Conservation (phyloP, 805 yeast species). For the Sugiyamaella smithiae region DNA sequence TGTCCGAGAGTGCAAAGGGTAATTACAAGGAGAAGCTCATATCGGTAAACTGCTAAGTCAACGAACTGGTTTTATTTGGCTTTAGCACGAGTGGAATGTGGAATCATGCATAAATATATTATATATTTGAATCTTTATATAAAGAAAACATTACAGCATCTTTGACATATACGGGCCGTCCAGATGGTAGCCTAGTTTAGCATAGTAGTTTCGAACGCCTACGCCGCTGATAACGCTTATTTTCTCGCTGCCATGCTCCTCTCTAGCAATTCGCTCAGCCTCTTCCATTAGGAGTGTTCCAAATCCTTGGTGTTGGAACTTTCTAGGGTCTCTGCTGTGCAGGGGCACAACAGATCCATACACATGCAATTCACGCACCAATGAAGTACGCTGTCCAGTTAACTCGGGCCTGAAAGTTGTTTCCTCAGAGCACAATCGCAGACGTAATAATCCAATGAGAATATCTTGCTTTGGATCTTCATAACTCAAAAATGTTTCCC, state of each 20-base stretch:
- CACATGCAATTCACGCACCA: slow-evolving; percentile 96
- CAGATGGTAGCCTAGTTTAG: slow-evolving; percentile 81
- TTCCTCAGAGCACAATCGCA: slow-evolving; percentile 84
- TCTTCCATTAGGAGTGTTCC: slow-evolving; percentile 98
- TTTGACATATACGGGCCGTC: slow-evolving; percentile 99
- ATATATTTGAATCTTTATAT: no score
- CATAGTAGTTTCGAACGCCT: slow-evolving; percentile 95
- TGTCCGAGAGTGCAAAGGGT: slow-evolving; percentile 32
- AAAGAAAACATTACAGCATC: no score
- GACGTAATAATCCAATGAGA: slow-evolving; percentile 81
- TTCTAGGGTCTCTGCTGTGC: slow-evolving; percentile 94
- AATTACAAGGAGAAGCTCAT: slow-evolving; percentile 29
- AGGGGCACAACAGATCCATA: slow-evolving; percentile 97
- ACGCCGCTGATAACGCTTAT: slow-evolving; percentile 95
- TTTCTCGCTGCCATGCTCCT: slow-evolving; percentile 90
- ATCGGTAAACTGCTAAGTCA: slow-evolving; percentile 28
- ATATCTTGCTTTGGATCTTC: slow-evolving; percentile 98
- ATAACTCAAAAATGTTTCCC: slow-evolving; percentile 95
- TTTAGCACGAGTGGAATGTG: not conserved
- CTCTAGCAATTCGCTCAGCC: slow-evolving; percentile 92
- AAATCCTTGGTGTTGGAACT: slow-evolving; percentile 98
- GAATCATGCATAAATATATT: not conserved
- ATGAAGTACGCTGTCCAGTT: slow-evolving; percentile 76
- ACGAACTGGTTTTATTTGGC: not conserved
- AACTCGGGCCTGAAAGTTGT: slow-evolving; percentile 90